Evolutionary conservation across 768 basidiomycete species (phyloP), one percentile per base, ranked within the genome.

Genomic region (Suillus luteus): DNA sequence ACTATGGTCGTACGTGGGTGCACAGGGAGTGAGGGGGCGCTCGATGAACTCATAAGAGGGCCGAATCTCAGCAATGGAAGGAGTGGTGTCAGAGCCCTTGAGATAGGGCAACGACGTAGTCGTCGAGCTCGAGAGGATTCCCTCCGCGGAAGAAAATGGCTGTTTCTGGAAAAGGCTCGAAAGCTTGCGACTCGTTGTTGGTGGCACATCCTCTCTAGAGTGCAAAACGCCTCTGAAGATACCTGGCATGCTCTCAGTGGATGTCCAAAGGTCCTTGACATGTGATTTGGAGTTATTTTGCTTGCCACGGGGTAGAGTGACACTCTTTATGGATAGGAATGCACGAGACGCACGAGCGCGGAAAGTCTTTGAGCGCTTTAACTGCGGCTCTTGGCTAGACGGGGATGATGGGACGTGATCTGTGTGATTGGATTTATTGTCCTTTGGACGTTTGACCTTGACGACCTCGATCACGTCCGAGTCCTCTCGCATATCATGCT

Each of bases 391-490:
- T 33, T 38, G 62, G 22, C 75, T 76, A 11, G 58, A 31, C 12
- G 58, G 35, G 57, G 61, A 59, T 2, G 40, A 37, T 4, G 55
- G 61, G 17, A 24, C 6, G 9, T 58, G 40, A 41, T 58, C 38
- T 31, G 55, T 17, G 38, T 24, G 22, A 40, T 24, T 57, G 55
- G 6, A 31, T 58, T 41, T 41, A 31, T 58, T 19, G 22, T 73
- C 73, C 57, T 73, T 71, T 48, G 51, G 51, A 43, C 85, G 81
- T 66, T 81, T 78, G 63, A 88, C 81, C 69, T 85, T 86, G 44
- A 88, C 77, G 37, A 88, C 82, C 70, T 89, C 87, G 15, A 87
- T 75, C 41, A 88, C 80, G 67, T 86, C 86, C 43, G 70, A 72
- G 62, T 75, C 75, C 22, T 83, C 85, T 64, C 83, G 84, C 63